phyloP scores from a whole-genome alignment of 108 stramenopile genomes.

The Fistulifera pelliculosa region DNA sequence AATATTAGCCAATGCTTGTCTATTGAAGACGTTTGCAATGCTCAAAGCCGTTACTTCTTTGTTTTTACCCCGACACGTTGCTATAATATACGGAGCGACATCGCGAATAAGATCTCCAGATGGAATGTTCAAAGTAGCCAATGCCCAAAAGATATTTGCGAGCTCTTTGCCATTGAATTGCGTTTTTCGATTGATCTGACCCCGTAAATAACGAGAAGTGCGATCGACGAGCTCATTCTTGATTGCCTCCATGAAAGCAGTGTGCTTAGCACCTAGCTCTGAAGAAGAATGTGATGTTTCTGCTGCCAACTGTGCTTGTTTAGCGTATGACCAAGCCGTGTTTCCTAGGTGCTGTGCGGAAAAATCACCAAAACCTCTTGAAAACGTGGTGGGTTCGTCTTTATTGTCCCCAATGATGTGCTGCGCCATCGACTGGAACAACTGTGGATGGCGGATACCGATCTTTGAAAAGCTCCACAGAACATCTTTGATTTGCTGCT shows the following conservation, averaged over 20 bases:
- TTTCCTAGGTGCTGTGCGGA: slow-evolving; percentile 68
- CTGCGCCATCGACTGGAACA: slow-evolving; percentile 59
- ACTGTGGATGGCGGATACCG: slow-evolving; percentile 61
- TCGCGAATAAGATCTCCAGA: slow-evolving; percentile 30
- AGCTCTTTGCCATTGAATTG: slow-evolving; percentile 63
- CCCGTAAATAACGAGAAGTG: background rate
- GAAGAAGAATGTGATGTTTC: slow-evolving; percentile 68
- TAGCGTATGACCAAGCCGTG: slow-evolving; percentile 49
- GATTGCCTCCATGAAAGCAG: slow-evolving; percentile 38
- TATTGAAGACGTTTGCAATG: slow-evolving; percentile 45
- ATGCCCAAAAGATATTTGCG: slow-evolving; percentile 62
- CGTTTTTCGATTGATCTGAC: slow-evolving; percentile 4
- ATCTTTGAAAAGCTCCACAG: slow-evolving; percentile 68
- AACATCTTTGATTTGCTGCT: slow-evolving; percentile 76
- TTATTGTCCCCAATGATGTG: slow-evolving; percentile 38
- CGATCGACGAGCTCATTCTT: slow-evolving; percentile 9
- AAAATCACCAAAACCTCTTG: slow-evolving; percentile 52
- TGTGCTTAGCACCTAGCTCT: slow-evolving; percentile 54
- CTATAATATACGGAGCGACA: slow-evolving; percentile 28
- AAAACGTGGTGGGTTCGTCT: background rate
- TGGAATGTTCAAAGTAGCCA: slow-evolving; percentile 56
- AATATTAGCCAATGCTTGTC: slow-evolving; percentile 70
- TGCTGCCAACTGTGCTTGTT: slow-evolving; percentile 63
- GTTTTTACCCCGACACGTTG: slow-evolving; percentile 14
- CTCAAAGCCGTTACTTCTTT: slow-evolving; percentile 9